Evolutionary conservation across 2,329 filamentous ascomycete genomes (phyloP).

Genomic region (Didymella keratinophila): DNA sequence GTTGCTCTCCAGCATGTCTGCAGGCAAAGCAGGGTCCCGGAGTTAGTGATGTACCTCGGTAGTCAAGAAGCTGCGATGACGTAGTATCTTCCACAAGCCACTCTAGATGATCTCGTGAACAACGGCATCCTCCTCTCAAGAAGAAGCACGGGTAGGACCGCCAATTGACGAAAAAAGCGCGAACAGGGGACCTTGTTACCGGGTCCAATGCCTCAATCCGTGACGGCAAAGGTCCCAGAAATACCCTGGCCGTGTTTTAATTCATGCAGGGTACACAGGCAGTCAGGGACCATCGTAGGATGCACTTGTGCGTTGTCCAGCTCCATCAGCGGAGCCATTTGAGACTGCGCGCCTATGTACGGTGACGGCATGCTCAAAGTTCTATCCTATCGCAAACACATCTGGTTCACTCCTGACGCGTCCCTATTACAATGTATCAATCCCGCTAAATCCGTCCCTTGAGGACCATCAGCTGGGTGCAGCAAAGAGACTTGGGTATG

Average conservation of each 20-base stretch:
- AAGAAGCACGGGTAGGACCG: background rate
- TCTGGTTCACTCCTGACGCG: background rate
- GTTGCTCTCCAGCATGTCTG: background rate
- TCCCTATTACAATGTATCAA: background rate
- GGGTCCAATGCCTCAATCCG: slow-evolving; percentile 1
- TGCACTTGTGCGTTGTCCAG: slow-evolving; percentile 5
- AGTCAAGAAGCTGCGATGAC: slow-evolving; percentile 1
- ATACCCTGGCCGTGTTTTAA: background rate
- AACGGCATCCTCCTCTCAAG: slow-evolving; percentile 21
- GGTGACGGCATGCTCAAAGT: slow-evolving; percentile 7
- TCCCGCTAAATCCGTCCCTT: background rate
- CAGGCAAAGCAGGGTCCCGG: too few species aligned
- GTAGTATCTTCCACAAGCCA: slow-evolving; percentile 6
- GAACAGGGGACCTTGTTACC: background rate
- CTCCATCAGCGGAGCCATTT: background rate
- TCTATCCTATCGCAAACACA: background rate
- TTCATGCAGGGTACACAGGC: slow-evolving; percentile 10
- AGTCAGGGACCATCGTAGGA: slow-evolving; percentile 4
- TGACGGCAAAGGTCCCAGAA: slow-evolving; percentile 4
- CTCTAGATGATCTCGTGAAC: slow-evolving; percentile 27
- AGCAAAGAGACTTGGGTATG: background rate
- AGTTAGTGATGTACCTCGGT: background rate
- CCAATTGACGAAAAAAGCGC: background rate
- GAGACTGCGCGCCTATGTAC: background rate
- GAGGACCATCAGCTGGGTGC: background rate